Evolutionary conservation across 1,139 yeast genomes (phyloP).

Genomic region (Geotrichum restrictum): DNA sequence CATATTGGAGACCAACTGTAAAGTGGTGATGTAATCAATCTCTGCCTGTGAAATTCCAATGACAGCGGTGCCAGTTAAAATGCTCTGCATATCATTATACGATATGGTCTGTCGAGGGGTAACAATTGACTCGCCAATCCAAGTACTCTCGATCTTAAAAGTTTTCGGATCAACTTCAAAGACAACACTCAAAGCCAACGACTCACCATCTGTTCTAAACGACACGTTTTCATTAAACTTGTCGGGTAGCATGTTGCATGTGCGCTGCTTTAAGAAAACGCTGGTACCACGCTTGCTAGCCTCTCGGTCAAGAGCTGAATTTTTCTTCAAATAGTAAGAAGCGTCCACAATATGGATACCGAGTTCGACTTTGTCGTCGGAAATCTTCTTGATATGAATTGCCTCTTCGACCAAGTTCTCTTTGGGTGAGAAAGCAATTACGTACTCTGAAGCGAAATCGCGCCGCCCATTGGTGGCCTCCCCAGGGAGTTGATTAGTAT

Average conservation of each 20-base stretch:
- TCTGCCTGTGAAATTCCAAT: constrained; percentile 43
- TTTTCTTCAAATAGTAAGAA: constrained; percentile 63
- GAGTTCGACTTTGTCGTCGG: constrained; percentile 58
- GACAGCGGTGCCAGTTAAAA: constrained; percentile 25
- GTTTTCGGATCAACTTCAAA: constrained; percentile 74
- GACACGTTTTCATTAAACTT: constrained; percentile 58
- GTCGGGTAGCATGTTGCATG: constrained; percentile 64
- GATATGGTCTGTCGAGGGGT: constrained; percentile 44
- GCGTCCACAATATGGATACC: constrained; percentile 84
- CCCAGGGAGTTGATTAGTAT: constrained; percentile 35
- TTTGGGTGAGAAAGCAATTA: constrained; percentile 62
- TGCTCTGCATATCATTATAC: constrained; percentile 37
- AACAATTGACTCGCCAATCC: constrained; percentile 71
- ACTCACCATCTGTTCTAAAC: constrained; percentile 56
- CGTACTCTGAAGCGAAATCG: constrained; percentile 58
- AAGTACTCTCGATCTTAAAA: constrained; percentile 70
- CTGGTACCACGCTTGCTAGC: constrained; percentile 88
- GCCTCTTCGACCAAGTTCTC: constrained; percentile 71
- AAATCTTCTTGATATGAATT: constrained; percentile 62
- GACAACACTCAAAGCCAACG: constrained; percentile 73
- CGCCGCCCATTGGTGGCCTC: constrained; percentile 44
- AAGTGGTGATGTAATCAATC: constrained; percentile 61
- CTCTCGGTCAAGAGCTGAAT: constrained; percentile 78
- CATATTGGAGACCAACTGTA: constrained; percentile 62
- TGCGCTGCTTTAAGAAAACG: constrained; percentile 82